Evolutionary conservation across 1,284 basidiomycete genomes (phyloP).

Genomic region (Puccinia horiana): DNA sequence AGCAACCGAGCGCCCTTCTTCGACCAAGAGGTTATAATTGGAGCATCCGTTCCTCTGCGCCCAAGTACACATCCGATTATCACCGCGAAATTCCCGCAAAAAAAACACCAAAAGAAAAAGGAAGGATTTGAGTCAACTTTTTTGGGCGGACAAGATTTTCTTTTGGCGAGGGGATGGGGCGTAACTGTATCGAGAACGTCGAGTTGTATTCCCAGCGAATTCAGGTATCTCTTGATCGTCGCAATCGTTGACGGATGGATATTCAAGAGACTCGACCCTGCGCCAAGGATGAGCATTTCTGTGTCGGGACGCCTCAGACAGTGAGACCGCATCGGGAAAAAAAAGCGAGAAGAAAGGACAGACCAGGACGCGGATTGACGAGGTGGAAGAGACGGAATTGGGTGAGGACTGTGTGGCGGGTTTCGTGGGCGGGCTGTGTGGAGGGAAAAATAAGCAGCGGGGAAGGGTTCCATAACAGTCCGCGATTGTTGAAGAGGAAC

Average conservation of each 20-base stretch:
- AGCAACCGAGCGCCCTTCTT: conserved; percentile 7
- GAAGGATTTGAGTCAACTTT: too few species aligned
- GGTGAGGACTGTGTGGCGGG: not conserved
- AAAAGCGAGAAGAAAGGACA: not conserved
- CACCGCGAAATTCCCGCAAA: too few species aligned
- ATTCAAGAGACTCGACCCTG: not conserved
- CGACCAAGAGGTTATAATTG: conserved; percentile 7
- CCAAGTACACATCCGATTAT: too few species aligned
- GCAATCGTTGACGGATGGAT: not conserved
- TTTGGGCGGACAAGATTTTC: not conserved
- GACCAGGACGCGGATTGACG: conserved; percentile 2
- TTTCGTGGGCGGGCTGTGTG: too few species aligned
- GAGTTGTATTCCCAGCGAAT: conserved; percentile 8
- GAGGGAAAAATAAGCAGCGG: not conserved
- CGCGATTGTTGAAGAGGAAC: not conserved
- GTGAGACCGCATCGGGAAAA: not conserved
- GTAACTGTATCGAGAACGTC: conserved; percentile 26
- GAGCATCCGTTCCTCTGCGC: too few species aligned
- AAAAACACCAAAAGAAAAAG: too few species aligned
- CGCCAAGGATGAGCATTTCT: conserved; percentile 30
- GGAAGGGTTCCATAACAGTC: conserved; percentile 10
- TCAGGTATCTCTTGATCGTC: not conserved
- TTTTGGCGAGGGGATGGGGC: not conserved
- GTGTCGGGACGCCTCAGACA: too few species aligned
- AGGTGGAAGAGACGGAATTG: not conserved